These are phyloP conservation scores for Cephaloascus albidus DNA, from an alignment of 805 yeast species.

Conservation along the genomic window DNA sequence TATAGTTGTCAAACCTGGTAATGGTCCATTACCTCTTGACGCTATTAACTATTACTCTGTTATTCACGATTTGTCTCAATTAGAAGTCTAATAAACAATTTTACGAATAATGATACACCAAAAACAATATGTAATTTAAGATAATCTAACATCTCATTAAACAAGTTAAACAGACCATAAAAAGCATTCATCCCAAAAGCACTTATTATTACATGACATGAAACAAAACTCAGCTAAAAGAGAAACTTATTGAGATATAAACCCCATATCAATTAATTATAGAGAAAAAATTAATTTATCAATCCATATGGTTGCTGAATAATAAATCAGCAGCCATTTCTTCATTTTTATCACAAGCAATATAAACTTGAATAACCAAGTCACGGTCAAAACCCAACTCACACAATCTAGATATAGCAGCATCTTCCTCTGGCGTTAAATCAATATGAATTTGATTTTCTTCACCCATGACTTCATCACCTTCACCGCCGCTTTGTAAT, in stretches of 20 bases:
- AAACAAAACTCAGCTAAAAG: background rate
- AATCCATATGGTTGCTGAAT: constrained; percentile 32
- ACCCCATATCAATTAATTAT: background rate
- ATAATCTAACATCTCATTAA: no score
- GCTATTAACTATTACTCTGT: constrained; percentile 15
- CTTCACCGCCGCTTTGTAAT: constrained; percentile 45
- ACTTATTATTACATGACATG: background rate
- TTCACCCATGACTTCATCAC: constrained; percentile 34
- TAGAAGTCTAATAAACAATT: constrained; percentile 5
- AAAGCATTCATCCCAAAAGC: background rate
- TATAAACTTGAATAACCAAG: constrained; percentile 83
- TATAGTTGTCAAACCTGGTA: constrained; percentile 71
- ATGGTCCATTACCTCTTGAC: constrained; percentile 35
- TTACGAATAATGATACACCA: no score
- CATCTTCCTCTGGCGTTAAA: constrained; percentile 75
- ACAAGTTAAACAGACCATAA: no score
- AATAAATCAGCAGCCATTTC: constrained; percentile 92
- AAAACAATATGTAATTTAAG: no score
- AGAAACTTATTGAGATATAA: background rate
- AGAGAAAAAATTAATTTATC: background rate
- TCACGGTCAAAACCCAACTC: constrained; percentile 89
- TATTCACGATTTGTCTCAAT: constrained; percentile 17
- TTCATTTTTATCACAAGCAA: constrained; percentile 97
- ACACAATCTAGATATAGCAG: constrained; percentile 81
- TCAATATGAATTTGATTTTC: constrained; percentile 41